A percentile compares a stretch with the other conserved stretches of the same genome.
phyloP scores from a whole-genome alignment of 2,329 filamentous ascomycete genomes.

The Aspergillus texensis region DNA sequence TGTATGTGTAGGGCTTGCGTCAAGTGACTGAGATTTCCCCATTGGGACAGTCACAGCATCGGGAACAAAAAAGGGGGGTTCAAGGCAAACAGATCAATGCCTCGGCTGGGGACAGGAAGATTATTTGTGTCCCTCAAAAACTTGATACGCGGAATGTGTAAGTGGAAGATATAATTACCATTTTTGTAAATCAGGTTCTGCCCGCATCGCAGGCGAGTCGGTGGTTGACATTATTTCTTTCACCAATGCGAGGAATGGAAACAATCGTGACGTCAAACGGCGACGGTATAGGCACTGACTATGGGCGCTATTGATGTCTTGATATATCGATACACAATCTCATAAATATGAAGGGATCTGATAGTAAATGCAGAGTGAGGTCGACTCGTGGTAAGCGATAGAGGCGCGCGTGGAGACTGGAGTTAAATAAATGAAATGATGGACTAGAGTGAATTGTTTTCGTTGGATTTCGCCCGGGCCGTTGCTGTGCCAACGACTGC shows the following conservation, averaged over 20 bases:
- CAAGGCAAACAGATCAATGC: not conserved
- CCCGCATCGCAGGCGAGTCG: slow-evolving; percentile 5
- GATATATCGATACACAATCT: not conserved
- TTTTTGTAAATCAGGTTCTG: slow-evolving; percentile 1
- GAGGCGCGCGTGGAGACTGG: not conserved
- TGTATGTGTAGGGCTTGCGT: not conserved
- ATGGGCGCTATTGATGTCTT: not conserved
- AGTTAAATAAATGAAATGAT: not conserved
- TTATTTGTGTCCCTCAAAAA: not conserved
- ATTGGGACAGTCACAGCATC: not conserved
- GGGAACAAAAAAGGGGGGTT: slow-evolving; percentile 1
- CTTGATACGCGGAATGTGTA: not conserved
- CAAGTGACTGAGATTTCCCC: not conserved
- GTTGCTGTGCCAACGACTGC: slow-evolving; percentile 28
- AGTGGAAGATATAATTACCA: slow-evolving; percentile 12
- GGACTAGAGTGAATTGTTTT: not conserved
- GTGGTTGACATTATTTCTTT: slow-evolving; percentile 14
- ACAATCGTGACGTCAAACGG: slow-evolving; percentile 7
- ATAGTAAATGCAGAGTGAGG: not conserved
- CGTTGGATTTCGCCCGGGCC: not conserved
- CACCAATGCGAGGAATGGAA: slow-evolving; percentile 13
- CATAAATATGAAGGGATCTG: not conserved
- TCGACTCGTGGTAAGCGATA: not conserved
- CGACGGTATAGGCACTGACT: not conserved
- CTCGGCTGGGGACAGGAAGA: not conserved